These are phyloP conservation scores for Grosmannia huntii DNA, from an alignment of 2,329 filamentous ascomycete genomes.

Conservation along the genomic window DNA sequence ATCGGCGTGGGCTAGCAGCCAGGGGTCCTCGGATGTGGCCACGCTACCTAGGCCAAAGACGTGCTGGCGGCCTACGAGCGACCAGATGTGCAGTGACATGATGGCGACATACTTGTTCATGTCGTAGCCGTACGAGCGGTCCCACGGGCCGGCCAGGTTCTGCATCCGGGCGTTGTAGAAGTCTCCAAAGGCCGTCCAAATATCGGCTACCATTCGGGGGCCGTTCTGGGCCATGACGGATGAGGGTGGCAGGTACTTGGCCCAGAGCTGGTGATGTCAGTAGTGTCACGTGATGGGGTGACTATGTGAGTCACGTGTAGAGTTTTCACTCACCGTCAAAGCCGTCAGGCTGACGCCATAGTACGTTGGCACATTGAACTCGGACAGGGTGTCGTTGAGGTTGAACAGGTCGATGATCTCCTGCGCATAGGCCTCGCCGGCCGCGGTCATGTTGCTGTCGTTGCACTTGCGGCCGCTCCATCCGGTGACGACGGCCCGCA, in stretches of 20 bases:
- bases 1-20: conserved; percentile 40
- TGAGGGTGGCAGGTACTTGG: conserved; percentile 39
- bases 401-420: conserved; percentile 45
- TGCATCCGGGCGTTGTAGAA: conserved; percentile 46
- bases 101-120: conserved; percentile 50
- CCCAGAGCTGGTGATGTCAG: conserved; percentile 28
- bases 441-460: conserved; percentile 44
- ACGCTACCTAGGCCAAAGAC: conserved; percentile 8
- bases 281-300: too few relatives aligned
- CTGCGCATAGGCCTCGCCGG: conserved; percentile 42
- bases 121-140: conserved; percentile 49
- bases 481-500: conserved; percentile 47
- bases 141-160: conserved; percentile 53
- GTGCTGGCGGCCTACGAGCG: conserved; percentile 35
- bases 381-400: conserved; percentile 41
- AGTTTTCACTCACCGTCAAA: conserved; percentile 21
- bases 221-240: conserved; percentile 41
- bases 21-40: neutral
- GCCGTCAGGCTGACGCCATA: conserved; percentile 48
- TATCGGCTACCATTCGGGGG: conserved; percentile 35
- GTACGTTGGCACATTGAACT: conserved; percentile 52
- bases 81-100: conserved; percentile 46
- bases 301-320: neutral
- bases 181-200: conserved; percentile 30
- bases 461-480: conserved; percentile 43